A percentile compares a stretch with the other conserved stretches of the same genome.
Conservation (phyloP, 2,329 filamentous ascomycete genomes). For the Phaeosphaeriaceae sp. region DNA sequence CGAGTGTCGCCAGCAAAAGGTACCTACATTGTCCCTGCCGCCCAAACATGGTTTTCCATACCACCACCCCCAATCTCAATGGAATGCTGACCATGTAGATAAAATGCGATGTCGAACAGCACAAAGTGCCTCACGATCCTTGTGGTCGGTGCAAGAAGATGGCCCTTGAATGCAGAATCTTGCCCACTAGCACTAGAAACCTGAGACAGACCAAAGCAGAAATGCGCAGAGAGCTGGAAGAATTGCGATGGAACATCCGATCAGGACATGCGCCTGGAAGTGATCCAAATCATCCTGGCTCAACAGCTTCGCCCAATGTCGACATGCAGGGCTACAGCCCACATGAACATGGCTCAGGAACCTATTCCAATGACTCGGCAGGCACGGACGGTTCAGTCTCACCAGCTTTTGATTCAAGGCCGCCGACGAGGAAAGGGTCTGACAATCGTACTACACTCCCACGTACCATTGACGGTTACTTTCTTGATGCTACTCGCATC, state of each 20-base stretch:
- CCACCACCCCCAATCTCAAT: conserved; percentile 3
- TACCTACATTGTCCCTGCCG: conserved; percentile 22
- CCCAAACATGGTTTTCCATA: conserved; percentile 1
- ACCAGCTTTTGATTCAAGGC: conserved; percentile 36
- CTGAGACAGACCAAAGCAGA: conserved; percentile 47
- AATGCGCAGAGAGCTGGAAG: conserved; percentile 46
- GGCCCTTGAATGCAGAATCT: conserved; percentile 44
- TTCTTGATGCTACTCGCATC: conserved; percentile 42
- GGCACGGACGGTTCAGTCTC: conserved; percentile 37
- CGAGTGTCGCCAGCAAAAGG: conserved; percentile 48
- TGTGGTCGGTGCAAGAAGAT: conserved; percentile 46
- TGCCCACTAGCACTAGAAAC: conserved; percentile 46
- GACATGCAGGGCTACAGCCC: conserved; percentile 36
- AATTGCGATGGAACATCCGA: conserved; percentile 45
- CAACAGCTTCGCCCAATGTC: conserved; percentile 36
- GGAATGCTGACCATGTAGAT: conserved; percentile 35
- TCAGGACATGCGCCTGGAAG: conserved; percentile 22
- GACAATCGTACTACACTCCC: conserved; percentile 31
- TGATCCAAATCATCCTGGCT: conserved; percentile 33
- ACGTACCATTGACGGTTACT: conserved; percentile 37
- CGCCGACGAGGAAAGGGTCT: conserved; percentile 31
- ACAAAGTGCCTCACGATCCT: conserved; percentile 45
- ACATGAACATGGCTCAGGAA: conserved; percentile 30
- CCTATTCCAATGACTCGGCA: conserved; percentile 37
- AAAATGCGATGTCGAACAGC: conserved; percentile 48